These are phyloP conservation scores for Geosiphon pyriformis DNA, from an alignment of 192 early-diverging fungal genomes.

Conservation along the genomic window DNA sequence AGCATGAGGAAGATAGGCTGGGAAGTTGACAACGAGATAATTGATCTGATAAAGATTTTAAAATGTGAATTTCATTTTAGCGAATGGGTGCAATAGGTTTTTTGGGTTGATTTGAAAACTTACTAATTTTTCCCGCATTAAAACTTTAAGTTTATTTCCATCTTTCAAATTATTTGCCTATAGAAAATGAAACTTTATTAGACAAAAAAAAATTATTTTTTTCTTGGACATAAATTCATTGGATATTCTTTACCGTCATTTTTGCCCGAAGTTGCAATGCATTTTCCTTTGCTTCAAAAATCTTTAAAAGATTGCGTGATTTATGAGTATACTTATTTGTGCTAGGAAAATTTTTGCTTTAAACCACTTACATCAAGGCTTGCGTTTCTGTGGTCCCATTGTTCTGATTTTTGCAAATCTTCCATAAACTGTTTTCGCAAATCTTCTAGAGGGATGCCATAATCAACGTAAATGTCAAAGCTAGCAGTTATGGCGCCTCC, in stretches of 20 bases:
- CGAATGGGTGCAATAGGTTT: not conserved
- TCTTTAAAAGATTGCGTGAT: not conserved
- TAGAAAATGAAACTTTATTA: not conserved
- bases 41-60: not conserved
- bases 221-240: not conserved
- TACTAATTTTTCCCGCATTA: conserved; percentile 20
- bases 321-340: not conserved
- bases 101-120: not conserved
- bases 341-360: not conserved
- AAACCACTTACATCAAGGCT: not conserved
- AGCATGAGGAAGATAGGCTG: conserved; percentile 4
- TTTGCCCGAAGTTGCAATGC: not conserved
- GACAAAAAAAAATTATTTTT: not conserved
- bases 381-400: conserved; percentile 17
- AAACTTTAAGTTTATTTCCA: not conserved
- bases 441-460: conserved; percentile 19
- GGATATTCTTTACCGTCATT: not conserved
- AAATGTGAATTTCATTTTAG: not conserved
- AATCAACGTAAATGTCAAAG: conserved; percentile 22
- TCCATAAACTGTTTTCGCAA: not conserved
- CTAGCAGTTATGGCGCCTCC: not conserved
- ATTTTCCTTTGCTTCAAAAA: conserved; percentile 2
- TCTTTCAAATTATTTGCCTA: not conserved
- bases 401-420: not conserved
- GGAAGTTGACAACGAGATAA: conserved; percentile 13